Evolutionary conservation across 352 stramenopile species (phyloP), one percentile per base, ranked within the genome.

Genomic region (Pythium grandisporangium): DNA sequence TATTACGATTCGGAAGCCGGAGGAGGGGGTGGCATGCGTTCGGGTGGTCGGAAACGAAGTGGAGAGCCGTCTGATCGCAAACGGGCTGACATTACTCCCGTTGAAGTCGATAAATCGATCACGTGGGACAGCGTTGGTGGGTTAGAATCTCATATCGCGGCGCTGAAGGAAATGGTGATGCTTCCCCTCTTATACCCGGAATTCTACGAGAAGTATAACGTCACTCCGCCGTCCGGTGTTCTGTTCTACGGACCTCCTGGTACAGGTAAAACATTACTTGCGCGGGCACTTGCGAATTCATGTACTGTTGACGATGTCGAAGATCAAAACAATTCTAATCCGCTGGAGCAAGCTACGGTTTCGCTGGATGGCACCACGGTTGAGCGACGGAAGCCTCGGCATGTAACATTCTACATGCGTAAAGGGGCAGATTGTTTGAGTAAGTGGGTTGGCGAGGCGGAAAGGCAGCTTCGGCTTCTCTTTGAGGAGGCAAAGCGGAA

Each of bases 161-260:
- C 84, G 20, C 63, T 97, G 44, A 96, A 96, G 53, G 89, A 97
- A 63, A 96, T 97, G 89, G 82, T 97, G 8, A 75, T 96, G 66
- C 68, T 97, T 12, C 89, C 89, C 6, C 49, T 96, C 35, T 42
- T 97, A 23, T 97, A 97, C 45, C 89, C 89, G 0, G 86, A 97
- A 53, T 88, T 96, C 45, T 96, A 96, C 42, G 63, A 86, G 30
- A 89, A 93, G 58, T 95, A 94, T 53, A 84, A 75, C 20, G 60
- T 96, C 25, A 60, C 65, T 2, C 84, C 84, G 26, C 83, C 83
- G 17, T 89, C 80, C 0, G 84, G 84, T 22, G 84, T 96, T 8
- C 51, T 96, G 5, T 95, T 95, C 51, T 91, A 93, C 48, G 87
- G 88, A 1, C 88, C 88, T 14, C 88, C 88, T 20, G 87, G 87